Evolutionary conservation across 108 stramenopile species (phyloP).

Genomic region (Cyclotella cryptica): DNA sequence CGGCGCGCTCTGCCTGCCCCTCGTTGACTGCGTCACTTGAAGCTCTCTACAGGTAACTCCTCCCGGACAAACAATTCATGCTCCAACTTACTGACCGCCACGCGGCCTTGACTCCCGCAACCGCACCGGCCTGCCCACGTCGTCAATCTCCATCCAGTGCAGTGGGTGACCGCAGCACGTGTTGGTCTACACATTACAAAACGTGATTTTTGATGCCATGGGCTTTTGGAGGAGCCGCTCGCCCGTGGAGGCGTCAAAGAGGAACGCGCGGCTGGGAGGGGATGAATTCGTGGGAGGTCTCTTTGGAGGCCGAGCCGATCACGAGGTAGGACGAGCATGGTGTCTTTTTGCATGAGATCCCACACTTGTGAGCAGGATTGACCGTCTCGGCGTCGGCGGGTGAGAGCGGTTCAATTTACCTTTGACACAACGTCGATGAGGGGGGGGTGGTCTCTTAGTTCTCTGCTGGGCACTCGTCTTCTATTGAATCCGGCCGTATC

Average conservation of each 20-base stretch:
- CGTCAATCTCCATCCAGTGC: slow-evolving; percentile 83
- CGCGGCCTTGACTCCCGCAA: slow-evolving; percentile 93
- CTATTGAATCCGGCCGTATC: slow-evolving; percentile 39
- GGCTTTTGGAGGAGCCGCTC: slow-evolving; percentile 95
- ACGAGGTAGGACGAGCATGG: slow-evolving; percentile 87
- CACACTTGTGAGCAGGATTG: slow-evolving; percentile 53
- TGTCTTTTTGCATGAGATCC: slow-evolving; percentile 87
- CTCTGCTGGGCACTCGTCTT: slow-evolving; percentile 56
- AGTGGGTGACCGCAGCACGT: slow-evolving; percentile 99
- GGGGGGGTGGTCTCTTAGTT: slow-evolving; percentile 13
- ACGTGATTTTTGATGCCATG: slow-evolving; percentile 95
- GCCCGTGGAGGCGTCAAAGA: slow-evolving; percentile 90
- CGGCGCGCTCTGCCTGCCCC: too few relatives aligned
- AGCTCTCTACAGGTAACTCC: slow-evolving; percentile 70
- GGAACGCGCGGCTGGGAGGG: slow-evolving; percentile 73
- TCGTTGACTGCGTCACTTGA: too few relatives aligned
- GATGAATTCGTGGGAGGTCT: slow-evolving; percentile 72
- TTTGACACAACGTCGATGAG: slow-evolving; percentile 39
- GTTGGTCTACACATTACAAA: slow-evolving; percentile 99
- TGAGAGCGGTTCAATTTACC: slow-evolving; percentile 57
- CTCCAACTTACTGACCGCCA: slow-evolving; percentile 93
- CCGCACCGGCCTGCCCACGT: slow-evolving; percentile 83
- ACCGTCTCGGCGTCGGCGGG: slow-evolving; percentile 49
- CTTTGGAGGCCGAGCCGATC: slow-evolving; percentile 81
- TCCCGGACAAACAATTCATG: slow-evolving; percentile 93